Conservation (phyloP, 805 yeast genomes). For the Suhomyces pyralidae region DNA sequence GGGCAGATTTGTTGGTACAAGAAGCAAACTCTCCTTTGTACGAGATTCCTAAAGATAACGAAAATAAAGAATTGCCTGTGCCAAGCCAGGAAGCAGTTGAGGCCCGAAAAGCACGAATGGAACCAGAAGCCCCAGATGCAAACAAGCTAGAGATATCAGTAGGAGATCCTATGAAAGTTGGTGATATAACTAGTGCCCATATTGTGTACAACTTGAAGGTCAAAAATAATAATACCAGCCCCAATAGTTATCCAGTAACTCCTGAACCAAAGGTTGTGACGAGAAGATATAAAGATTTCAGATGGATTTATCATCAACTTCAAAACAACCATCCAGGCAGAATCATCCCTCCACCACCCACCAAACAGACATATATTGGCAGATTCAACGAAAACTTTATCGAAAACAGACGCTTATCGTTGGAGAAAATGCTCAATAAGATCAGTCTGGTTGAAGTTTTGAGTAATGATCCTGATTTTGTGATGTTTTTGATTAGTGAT, state of each 20-base stretch:
- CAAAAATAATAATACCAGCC: slow-evolving; percentile 40
- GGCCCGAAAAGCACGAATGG: slow-evolving; percentile 3
- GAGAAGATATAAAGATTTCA: slow-evolving; percentile 85
- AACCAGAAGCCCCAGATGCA: not conserved
- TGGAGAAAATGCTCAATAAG: slow-evolving; percentile 81
- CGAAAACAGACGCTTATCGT: slow-evolving; percentile 76
- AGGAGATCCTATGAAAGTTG: slow-evolving; percentile 89
- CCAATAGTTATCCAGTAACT: slow-evolving; percentile 10
- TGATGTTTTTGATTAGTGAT: slow-evolving; percentile 72
- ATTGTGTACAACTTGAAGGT: slow-evolving; percentile 81
- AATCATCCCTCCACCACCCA: slow-evolving; percentile 88
- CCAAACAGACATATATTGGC: slow-evolving; percentile 91
- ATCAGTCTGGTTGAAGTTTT: slow-evolving; percentile 57
- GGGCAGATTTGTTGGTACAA: slow-evolving; percentile 35
- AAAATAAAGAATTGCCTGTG: not conserved
- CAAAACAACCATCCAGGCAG: slow-evolving; percentile 85
- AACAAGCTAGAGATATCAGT: slow-evolving; percentile 62
- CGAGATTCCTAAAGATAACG: slow-evolving; percentile 26
- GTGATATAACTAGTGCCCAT: slow-evolving; percentile 85
- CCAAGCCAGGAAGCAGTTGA: slow-evolving; percentile 3
- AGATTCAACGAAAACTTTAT: slow-evolving; percentile 87
- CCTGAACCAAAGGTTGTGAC: slow-evolving; percentile 45
- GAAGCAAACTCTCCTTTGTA: slow-evolving; percentile 57
- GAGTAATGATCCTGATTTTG: slow-evolving; percentile 71
- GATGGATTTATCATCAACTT: slow-evolving; percentile 90